Conservation (phyloP, 1,139 yeast species). For the Yamadazyma dushanensis region DNA sequence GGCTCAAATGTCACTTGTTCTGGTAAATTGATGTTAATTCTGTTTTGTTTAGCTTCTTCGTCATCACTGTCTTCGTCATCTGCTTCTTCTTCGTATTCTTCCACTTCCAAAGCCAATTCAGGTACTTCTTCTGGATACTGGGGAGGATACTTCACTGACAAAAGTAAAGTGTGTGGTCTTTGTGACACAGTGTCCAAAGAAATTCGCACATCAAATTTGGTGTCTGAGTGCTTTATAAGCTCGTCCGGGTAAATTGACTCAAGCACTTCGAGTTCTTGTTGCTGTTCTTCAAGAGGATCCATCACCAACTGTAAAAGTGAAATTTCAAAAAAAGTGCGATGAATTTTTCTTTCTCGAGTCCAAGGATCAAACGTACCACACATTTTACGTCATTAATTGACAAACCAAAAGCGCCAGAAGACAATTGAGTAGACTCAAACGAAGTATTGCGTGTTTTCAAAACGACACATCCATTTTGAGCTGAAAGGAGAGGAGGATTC, state of each 20-base stretch:
- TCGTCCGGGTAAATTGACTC: constrained; percentile 95
- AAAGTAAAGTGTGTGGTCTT: constrained; percentile 49
- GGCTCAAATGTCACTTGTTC: constrained; percentile 55
- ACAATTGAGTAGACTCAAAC: not conserved
- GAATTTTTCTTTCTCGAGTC: constrained; percentile 4
- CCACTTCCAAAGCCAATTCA: constrained; percentile 32
- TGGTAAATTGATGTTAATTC: constrained; percentile 50
- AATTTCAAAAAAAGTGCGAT: constrained; percentile 1
- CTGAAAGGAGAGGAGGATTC: too few relatives aligned
- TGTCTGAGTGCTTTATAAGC: constrained; percentile 43
- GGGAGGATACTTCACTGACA: constrained; percentile 67
- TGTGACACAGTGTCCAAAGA: constrained; percentile 60
- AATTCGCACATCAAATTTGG: constrained; percentile 47
- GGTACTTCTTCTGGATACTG: constrained; percentile 75
- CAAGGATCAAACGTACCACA: not conserved
- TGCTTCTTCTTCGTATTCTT: constrained; percentile 26
- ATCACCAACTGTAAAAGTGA: constrained; percentile 28
- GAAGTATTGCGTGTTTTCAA: too few relatives aligned
- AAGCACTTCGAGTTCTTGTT: constrained; percentile 78
- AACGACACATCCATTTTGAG: too few relatives aligned
- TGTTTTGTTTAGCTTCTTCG: constrained; percentile 40
- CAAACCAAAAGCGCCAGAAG: not conserved
- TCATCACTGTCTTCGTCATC: constrained; percentile 43
- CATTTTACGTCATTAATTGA: not conserved
- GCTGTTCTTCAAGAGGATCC: constrained; percentile 76